These are phyloP conservation scores for Triadica sebifera DNA, from an alignment of 345 rosid species.

Conservation along the genomic window DNA sequence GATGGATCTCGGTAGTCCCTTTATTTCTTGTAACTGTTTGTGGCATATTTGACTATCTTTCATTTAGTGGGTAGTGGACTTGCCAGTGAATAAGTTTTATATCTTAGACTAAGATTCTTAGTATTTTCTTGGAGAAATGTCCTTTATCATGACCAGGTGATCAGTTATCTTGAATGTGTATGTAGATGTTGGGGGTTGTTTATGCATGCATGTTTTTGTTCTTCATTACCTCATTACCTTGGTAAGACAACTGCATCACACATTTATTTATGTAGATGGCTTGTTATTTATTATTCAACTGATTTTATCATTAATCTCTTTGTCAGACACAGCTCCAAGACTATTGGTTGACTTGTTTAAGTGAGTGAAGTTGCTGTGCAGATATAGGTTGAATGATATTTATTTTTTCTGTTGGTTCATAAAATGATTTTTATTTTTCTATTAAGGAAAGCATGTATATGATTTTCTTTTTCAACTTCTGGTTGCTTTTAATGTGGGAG, in stretches of 20 bases:
- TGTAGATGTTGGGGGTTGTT: too few relatives aligned
- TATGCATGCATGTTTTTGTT: too few relatives aligned
- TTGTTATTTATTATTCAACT: neutral
- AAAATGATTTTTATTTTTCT: too few relatives aligned
- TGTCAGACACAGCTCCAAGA: neutral
- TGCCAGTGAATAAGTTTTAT: neutral
- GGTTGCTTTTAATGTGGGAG: neutral
- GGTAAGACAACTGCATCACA: too few relatives aligned
- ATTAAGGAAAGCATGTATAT: neutral
- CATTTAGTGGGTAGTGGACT: neutral
- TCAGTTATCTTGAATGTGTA: neutral
- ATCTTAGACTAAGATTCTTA: neutral
- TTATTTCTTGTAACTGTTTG: neutral
- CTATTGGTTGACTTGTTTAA: neutral
- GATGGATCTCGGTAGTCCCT: neutral
- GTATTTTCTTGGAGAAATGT: neutral
- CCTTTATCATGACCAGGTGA: neutral
- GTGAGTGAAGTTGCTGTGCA: neutral
- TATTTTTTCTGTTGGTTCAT: too few relatives aligned
- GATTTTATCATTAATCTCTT: neutral
- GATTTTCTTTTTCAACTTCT: neutral
- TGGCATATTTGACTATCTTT: neutral
- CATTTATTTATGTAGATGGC: too few relatives aligned
- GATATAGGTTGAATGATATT: too few relatives aligned
- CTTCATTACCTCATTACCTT: too few relatives aligned